phyloP scores from a whole-genome alignment of 345 rosid species.

The Durio zibethinus region DNA sequence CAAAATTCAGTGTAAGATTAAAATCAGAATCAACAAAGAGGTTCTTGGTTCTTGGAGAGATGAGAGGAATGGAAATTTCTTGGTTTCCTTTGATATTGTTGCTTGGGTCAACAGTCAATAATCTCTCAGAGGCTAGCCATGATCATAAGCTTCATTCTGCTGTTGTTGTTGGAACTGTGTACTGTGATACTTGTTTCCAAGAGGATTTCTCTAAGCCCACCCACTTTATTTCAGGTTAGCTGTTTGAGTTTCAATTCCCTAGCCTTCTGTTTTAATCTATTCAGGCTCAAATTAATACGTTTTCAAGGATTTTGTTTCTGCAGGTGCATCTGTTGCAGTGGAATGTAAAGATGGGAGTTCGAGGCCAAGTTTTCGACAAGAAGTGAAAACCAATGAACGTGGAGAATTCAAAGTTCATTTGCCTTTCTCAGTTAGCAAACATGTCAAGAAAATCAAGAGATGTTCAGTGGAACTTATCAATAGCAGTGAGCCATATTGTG shows the following conservation, averaged over 20 bases:
- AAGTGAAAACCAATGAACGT: constrained; percentile 57
- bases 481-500: constrained; percentile 75
- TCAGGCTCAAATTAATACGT: neutral
- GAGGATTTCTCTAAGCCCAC: constrained; percentile 44
- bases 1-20: neutral
- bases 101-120: constrained; percentile 21
- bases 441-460: constrained; percentile 62
- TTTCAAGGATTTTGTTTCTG: neutral
- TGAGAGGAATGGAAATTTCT: constrained; percentile 27
- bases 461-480: constrained; percentile 64
- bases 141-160: constrained; percentile 39
- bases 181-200: constrained; percentile 83
- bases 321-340: constrained; percentile 81
- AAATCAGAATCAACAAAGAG: neutral
- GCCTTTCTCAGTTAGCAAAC: constrained; percentile 64
- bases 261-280: neutral
- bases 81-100: constrained; percentile 32
- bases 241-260: neutral
- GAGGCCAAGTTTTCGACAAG: constrained; percentile 44
- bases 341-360: constrained; percentile 57
- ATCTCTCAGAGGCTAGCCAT: constrained; percentile 28
- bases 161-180: constrained; percentile 73
- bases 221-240: constrained; percentile 74
- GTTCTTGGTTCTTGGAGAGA: constrained; percentile 55
- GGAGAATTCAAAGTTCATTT: constrained; percentile 69